Base-by-base conservation (phyloP, 257 asterid genomes). In the Lavandula angustifolia region DNA sequence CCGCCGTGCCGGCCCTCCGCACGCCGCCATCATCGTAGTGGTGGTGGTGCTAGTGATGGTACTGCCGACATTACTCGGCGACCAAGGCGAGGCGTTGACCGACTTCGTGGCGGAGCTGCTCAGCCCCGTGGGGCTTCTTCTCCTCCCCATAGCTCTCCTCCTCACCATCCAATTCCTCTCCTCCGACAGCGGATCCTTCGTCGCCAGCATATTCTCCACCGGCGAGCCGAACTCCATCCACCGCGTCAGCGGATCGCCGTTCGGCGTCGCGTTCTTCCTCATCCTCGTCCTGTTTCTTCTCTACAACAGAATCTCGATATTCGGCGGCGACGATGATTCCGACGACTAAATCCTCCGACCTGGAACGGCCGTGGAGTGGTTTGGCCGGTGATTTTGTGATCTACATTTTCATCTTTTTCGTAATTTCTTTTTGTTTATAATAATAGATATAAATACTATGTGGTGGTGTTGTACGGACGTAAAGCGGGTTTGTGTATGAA, bases 321-420 rank as follows among this genome's bases (percentile, higher is more conserved):
- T 89, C 77, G 96, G 97, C 4, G 97, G 97, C 68, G 89, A 71
- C 6, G 96, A 80, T 18, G 96, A 89, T 66, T 81, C 94, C 46
- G 96, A 73, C 6, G 95, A 83, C 57, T 91, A 79, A 80, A 44
- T n/a, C 22, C 49, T 10, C 34, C 62, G 72, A 62, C 69, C 82
- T 22, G 41, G 5, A n/a, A 59, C 63, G 32, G 42, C 34, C 60
- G 10, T 9, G 5, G 38, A 12, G 7, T 33, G 41, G 44, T 38
- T 35, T 44, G 6, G 6, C 1, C 40, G 22, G 35, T 7, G 68
- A 18, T 38, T 41, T 32, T 29, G 57, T 9, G 67, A 54, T 74
- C 63, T 48, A 10, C 14, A 60, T 60, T 60, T 42, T 42, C 6
- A 1, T 34, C 31, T 11, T 33, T 11, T 32, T 29, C 42, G 41